Evolutionary conservation across 164 flowering plant species (phyloP), one percentile per base, ranked within the genome.

Genomic region (Berberis thunbergii): DNA sequence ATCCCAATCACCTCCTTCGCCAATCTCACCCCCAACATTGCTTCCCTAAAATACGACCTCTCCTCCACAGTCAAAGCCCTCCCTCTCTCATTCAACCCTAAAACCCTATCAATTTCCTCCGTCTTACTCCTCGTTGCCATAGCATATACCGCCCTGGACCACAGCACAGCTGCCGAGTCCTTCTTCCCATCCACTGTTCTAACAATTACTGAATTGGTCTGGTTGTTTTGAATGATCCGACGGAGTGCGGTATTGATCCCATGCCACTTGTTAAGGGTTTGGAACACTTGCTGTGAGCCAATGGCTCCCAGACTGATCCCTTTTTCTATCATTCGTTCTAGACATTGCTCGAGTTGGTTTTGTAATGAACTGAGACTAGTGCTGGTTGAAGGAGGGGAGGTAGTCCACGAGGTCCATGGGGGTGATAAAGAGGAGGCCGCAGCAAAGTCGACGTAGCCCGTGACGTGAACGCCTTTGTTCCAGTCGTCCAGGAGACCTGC

Each of bases 401-500:
- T 76, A 40, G 86, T 78, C 89, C 87, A 89, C 8, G 96, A 84
- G 0, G 81, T 44, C 93, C 94, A 84, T 44, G 96, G 98, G 49
- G 64, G 78, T 4, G 88, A 80, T 4, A 54, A 55, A 49, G 74
- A 80, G 38, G 68, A 82, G 66, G 75, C 69, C 41, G 83, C 68
- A 2, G 85, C 91, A 43, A 93, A 84, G 75, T 93, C 96, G 3
- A 93, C 84, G 62, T 93, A 90, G 49, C 86, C 97, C 1, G 96
- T 82, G 13, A 87, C 10, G 64, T 94, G 96, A 1, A 91, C 89
- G 6, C 80, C 88, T 70, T 81, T 83, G 82, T 88, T 90, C 97
- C 96, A 91, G 10, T 77, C 79, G 12, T 74, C 79, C 5, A 88
- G 73, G 10, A 88, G 79, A 67, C 98, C 97, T 93, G 53, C 4